A percentile compares a stretch with the other conserved stretches of the same genome.
Evolutionary conservation across 2,329 filamentous ascomycete genomes (phyloP).

Genomic region (Aspergillus niger): DNA sequence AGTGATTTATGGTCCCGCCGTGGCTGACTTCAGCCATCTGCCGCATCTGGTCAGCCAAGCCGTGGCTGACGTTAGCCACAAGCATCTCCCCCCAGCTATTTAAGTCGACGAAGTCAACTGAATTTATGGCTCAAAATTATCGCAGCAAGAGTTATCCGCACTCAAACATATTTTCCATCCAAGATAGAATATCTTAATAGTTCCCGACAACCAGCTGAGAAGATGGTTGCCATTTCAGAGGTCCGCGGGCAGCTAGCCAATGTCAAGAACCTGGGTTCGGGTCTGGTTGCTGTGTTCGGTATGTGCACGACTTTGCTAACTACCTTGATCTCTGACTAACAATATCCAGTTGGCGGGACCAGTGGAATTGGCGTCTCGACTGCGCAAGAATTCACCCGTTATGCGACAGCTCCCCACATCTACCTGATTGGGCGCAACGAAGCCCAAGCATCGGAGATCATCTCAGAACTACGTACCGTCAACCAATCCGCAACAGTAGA

Average conservation of each 20-base stretch:
- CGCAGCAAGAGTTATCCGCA: not conserved
- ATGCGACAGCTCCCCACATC: slow-evolving; percentile 46
- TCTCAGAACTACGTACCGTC: slow-evolving; percentile 38
- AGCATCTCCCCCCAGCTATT: not conserved
- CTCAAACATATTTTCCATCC: no score
- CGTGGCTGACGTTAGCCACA: not conserved
- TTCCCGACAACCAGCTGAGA: not conserved
- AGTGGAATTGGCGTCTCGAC: slow-evolving; percentile 55
- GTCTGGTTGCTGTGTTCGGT: slow-evolving; percentile 25
- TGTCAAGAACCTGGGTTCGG: slow-evolving; percentile 16
- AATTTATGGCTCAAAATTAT: not conserved
- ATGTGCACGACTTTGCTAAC: not conserved
- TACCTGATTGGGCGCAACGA: slow-evolving; percentile 54
- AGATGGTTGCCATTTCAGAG: not conserved
- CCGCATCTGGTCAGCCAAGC: not conserved
- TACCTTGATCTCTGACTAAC: not conserved
- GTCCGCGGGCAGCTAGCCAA: not conserved
- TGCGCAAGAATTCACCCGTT: slow-evolving; percentile 49
- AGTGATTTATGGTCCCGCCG: no score
- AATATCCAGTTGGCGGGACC: slow-evolving; percentile 49
- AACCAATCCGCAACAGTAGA: slow-evolving; percentile 27
- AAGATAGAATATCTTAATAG: no score
- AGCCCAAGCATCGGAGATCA: slow-evolving; percentile 45
- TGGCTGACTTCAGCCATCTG: not conserved
- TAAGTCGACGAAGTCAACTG: not conserved